Evolutionary conservation across 2,329 filamentous ascomycete genomes (phyloP).

Genomic region (Exophiala phaeomuriformis): DNA sequence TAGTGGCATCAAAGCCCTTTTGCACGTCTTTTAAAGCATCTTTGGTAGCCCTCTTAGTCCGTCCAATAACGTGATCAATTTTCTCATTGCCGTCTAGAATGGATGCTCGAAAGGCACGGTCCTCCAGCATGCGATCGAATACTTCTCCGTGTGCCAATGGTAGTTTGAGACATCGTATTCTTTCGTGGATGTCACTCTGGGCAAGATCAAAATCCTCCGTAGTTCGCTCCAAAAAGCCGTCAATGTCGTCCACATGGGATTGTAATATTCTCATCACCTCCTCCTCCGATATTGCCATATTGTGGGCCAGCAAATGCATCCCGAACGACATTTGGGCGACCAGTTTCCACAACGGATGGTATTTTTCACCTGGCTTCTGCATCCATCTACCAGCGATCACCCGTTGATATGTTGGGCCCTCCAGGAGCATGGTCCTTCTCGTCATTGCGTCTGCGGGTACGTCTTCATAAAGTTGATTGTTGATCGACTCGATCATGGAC

Average conservation of each 20-base stretch:
- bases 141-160: slow-evolving; percentile 74
- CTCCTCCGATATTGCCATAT: slow-evolving; percentile 77
- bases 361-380: slow-evolving; percentile 64
- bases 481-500: slow-evolving; percentile 37
- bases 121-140: slow-evolving; percentile 82
- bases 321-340: slow-evolving; percentile 91
- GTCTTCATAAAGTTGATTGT: slow-evolving; percentile 28
- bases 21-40: slow-evolving; percentile 71
- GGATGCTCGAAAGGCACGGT: slow-evolving; percentile 70
- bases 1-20: slow-evolving; percentile 68
- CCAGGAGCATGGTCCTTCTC: slow-evolving; percentile 60
- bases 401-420: slow-evolving; percentile 59
- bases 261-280: slow-evolving; percentile 87
- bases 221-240: slow-evolving; percentile 79
- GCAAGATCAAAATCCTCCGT: slow-evolving; percentile 78
- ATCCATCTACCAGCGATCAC: slow-evolving; percentile 70
- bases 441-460: slow-evolving; percentile 36
- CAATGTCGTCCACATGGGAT: slow-evolving; percentile 86
- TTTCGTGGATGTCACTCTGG: slow-evolving; percentile 67
- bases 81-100: slow-evolving; percentile 82
- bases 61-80: slow-evolving; percentile 80
- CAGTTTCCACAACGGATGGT: slow-evolving; percentile 84
- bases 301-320: slow-evolving; percentile 76
- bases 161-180: slow-evolving; percentile 70
- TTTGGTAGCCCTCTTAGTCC: slow-evolving; percentile 67